A percentile compares a stretch with the other conserved stretches of the same genome.
These are phyloP conservation scores for Xylaria polymorpha DNA, from an alignment of 2,329 filamentous ascomycete genomes.

Conservation along the genomic window DNA sequence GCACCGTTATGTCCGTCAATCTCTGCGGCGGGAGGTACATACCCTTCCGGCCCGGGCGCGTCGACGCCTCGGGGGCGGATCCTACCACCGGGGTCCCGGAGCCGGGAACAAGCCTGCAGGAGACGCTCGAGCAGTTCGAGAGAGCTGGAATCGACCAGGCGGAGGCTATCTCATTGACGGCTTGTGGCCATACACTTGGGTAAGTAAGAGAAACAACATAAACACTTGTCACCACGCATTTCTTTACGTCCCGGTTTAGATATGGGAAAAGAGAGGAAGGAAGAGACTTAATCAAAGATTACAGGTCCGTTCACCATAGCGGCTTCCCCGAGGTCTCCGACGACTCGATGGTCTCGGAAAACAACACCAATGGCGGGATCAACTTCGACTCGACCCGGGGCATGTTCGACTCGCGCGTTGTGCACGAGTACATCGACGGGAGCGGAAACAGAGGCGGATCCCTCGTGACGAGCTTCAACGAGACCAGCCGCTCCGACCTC, in stretches of 20 bases:
- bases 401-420: slow-evolving; percentile 43
- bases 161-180: slow-evolving; percentile 46
- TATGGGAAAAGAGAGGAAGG: not conserved
- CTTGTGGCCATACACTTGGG: slow-evolving; percentile 48
- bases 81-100: slow-evolving; percentile 48
- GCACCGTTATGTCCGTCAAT: slow-evolving; percentile 48
- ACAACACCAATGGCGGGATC: slow-evolving; percentile 45
- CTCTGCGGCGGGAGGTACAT: slow-evolving; percentile 46
- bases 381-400: slow-evolving; percentile 44
- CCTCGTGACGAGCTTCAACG: slow-evolving; percentile 46
- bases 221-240: not conserved
- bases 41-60: slow-evolving; percentile 46
- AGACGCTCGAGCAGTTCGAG: slow-evolving; percentile 45
- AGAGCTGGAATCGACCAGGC: slow-evolving; percentile 44
- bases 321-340: slow-evolving; percentile 45
- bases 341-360: slow-evolving; percentile 38
- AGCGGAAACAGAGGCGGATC: slow-evolving; percentile 43
- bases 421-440: slow-evolving; percentile 45
- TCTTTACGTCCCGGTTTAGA: no score
- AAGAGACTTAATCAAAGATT: slow-evolving; percentile 6
- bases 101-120: slow-evolving; percentile 41
- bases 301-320: slow-evolving; percentile 39
- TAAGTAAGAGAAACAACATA: slow-evolving; percentile 36
- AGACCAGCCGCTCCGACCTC: slow-evolving; percentile 46
- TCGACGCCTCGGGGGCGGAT: slow-evolving; percentile 46